These are phyloP conservation scores for Grosmannia huntii DNA, from an alignment of 2,329 filamentous ascomycete genomes.

Conservation along the genomic window DNA sequence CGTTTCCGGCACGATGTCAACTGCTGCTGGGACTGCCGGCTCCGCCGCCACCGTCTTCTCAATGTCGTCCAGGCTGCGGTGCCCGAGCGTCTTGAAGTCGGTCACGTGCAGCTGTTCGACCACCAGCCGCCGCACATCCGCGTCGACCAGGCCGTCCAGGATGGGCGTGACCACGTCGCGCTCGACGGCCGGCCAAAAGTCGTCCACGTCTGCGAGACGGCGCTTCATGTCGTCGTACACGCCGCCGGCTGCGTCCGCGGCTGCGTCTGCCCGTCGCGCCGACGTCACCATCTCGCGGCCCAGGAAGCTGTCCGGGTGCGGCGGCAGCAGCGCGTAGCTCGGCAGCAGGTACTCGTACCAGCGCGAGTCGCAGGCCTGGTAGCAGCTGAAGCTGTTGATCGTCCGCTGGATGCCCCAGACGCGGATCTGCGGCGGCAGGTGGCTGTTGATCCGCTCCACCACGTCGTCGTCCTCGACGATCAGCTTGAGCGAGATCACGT, in stretches of 20 bases:
- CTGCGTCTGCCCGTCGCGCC: slow-evolving; percentile 43
- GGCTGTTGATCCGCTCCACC: slow-evolving; percentile 79
- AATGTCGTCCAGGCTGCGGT: slow-evolving; percentile 5
- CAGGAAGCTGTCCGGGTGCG: slow-evolving; percentile 76
- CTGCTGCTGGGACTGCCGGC: slow-evolving; percentile 3
- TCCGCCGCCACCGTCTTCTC: slow-evolving; percentile 6
- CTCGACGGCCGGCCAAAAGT: slow-evolving; percentile 76
- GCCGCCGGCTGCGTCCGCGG: slow-evolving; percentile 43
- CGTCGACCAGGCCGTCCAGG: slow-evolving; percentile 46
- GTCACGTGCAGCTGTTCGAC: slow-evolving; percentile 44
- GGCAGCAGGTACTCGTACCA: slow-evolving; percentile 98
- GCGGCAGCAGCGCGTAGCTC: slow-evolving; percentile 82
- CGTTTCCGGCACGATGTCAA: too few species aligned
- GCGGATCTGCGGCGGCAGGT: slow-evolving; percentile 77
- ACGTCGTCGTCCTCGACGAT: slow-evolving; percentile 87
- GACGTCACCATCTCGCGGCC: slow-evolving; percentile 71
- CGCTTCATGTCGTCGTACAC: slow-evolving; percentile 55
- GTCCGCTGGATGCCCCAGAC: slow-evolving; percentile 90
- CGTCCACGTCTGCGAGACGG: slow-evolving; percentile 63
- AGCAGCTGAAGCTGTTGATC: slow-evolving; percentile 85
- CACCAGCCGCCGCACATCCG: slow-evolving; percentile 49
- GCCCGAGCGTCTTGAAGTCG: slow-evolving; percentile 11
- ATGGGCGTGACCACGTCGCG: slow-evolving; percentile 67
- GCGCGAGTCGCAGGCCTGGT: slow-evolving; percentile 85
- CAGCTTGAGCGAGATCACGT: slow-evolving; percentile 87